Conservation (phyloP, 805 yeast genomes). For the Kuraishia hungarica region DNA sequence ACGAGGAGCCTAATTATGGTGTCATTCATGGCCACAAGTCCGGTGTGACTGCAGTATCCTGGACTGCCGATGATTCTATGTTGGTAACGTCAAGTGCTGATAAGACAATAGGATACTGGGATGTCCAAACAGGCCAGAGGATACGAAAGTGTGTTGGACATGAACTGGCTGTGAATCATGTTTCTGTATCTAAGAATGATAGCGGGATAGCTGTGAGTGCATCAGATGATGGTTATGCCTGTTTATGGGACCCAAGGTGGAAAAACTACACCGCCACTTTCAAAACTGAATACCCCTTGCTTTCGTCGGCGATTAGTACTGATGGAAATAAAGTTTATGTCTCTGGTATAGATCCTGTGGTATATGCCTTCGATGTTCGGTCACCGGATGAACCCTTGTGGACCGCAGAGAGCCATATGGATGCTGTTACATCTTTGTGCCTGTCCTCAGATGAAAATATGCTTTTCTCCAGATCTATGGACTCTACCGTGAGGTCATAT, state of each 20-base stretch:
- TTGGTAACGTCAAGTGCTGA: slow-evolving; percentile 55
- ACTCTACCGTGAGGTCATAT: slow-evolving; percentile 47
- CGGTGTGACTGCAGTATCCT: slow-evolving; percentile 52
- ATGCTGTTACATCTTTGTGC: slow-evolving; percentile 47
- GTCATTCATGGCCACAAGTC: slow-evolving; percentile 48
- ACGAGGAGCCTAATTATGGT: slow-evolving; percentile 33
- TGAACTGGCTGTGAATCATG: slow-evolving; percentile 44
- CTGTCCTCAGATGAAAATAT: slow-evolving; percentile 37
- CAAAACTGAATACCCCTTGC: slow-evolving; percentile 47
- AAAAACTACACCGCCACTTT: slow-evolving; percentile 31
- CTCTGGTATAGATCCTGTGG: slow-evolving; percentile 61
- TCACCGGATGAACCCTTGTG: slow-evolving; percentile 32
- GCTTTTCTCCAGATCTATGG: slow-evolving; percentile 44
- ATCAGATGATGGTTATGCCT: slow-evolving; percentile 55
- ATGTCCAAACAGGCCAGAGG: slow-evolving; percentile 45
- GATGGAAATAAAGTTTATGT: slow-evolving; percentile 38
- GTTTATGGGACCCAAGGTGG: slow-evolving; percentile 60
- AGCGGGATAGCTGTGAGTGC: slow-evolving; percentile 37
- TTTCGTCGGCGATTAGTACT: slow-evolving; percentile 33
- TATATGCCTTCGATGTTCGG: slow-evolving; percentile 53
- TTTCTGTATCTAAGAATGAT: slow-evolving; percentile 24
- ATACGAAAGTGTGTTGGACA: slow-evolving; percentile 47
- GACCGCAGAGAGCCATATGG: slow-evolving; percentile 36
- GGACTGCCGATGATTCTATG: slow-evolving; percentile 37
- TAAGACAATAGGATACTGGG: slow-evolving; percentile 53